phyloP scores from a whole-genome alignment of 257 asterid species.

The Solanum chiquidenum region DNA sequence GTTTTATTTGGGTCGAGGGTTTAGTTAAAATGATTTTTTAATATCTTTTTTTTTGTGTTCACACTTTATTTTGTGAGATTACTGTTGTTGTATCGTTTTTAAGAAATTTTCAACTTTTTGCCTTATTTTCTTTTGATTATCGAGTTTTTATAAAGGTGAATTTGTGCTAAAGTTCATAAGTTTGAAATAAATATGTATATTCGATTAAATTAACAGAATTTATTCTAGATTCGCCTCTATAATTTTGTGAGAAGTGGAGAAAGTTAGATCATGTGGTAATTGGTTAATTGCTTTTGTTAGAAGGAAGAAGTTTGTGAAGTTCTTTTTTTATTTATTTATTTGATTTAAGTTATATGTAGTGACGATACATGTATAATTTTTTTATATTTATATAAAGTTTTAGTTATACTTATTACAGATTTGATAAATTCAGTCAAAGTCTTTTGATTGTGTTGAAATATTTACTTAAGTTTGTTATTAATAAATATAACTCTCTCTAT shows the following conservation, averaged over 20 bases:
- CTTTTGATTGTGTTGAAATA: not conserved
- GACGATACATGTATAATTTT: not conserved
- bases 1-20: accelerated
- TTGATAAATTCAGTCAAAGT: not conserved
- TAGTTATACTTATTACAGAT: not conserved
- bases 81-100: not conserved
- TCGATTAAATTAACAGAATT: not conserved
- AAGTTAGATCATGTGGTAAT: not conserved
- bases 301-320: not conserved
- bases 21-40: not conserved
- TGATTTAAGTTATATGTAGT: not conserved
- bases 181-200: not conserved
- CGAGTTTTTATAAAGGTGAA: not conserved
- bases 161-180: not conserved
- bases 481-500: not conserved
- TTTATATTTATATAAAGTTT: not conserved
- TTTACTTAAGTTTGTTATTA: not conserved
- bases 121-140: not conserved
- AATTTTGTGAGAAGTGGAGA: not conserved
- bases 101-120: not conserved
- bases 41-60: accelerated
- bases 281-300: not conserved
- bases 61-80: not conserved
- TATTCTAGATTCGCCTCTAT: not conserved
- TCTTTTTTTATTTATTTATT: not conserved